These are phyloP conservation scores for Coemansia aciculifera DNA, from an alignment of 192 early-diverging fungal species.

Conservation along the genomic window DNA sequence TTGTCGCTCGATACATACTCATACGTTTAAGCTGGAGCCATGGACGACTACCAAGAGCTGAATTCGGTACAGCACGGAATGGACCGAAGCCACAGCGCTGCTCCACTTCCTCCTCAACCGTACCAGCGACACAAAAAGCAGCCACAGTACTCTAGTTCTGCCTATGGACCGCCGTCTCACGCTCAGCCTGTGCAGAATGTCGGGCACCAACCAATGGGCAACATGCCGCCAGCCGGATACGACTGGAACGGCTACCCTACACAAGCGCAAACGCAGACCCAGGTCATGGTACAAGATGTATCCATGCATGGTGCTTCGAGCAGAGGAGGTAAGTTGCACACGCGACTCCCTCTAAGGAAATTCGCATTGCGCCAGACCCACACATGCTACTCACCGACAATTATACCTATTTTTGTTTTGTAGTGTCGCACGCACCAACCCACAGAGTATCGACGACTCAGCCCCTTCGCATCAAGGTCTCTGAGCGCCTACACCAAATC, in stretches of 20 bases:
- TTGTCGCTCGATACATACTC: neutral
- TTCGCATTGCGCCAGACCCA: neutral
- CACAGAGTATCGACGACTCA: conserved; percentile 21
- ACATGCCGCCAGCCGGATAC: conserved; percentile 28
- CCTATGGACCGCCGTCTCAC: conserved; percentile 12
- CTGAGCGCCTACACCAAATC: conserved; percentile 49
- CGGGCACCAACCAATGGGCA: conserved; percentile 7
- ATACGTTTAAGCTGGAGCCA: neutral
- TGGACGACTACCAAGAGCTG: conserved; percentile 42
- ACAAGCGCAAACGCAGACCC: neutral
- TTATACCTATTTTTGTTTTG: neutral
- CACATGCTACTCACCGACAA: neutral
- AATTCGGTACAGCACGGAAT: conserved; percentile 7
- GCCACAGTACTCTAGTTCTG: neutral
- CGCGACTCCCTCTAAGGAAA: neutral
- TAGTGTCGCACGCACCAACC: neutral
- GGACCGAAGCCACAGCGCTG: neutral
- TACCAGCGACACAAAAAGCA: conserved; percentile 5
- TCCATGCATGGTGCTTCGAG: neutral
- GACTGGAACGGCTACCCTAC: conserved; percentile 44
- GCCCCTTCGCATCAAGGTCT: conserved; percentile 43
- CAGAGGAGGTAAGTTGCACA: neutral
- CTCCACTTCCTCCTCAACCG: conserved; percentile 2
- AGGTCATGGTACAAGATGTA: neutral
- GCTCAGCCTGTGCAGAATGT: conserved; percentile 12